Percentiles rank a stretch among this genome's conserved stretches.
phyloP scores from a whole-genome alignment of 2,329 filamentous ascomycete species.

The Ophiostoma ips region DNA sequence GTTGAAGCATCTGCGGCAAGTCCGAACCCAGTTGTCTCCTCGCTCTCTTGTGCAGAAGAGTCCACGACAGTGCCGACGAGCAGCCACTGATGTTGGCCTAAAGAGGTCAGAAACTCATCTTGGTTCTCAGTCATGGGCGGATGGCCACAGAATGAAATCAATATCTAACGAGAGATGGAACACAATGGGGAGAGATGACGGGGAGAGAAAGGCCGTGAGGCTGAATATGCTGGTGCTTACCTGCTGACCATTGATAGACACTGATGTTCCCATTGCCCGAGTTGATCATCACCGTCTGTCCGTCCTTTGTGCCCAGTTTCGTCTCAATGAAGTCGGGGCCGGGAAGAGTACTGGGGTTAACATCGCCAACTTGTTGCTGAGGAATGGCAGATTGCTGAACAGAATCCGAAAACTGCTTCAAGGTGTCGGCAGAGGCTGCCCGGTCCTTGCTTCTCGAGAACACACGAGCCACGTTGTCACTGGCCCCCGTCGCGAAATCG shows the following conservation, averaged over 20 bases:
- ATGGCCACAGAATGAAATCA: too few relatives aligned
- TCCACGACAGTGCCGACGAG: conserved; percentile 92
- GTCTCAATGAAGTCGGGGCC: conserved; percentile 73
- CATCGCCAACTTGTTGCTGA: conserved; percentile 58
- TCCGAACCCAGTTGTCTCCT: conserved; percentile 52
- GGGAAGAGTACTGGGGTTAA: conserved; percentile 87
- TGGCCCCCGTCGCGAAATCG: conserved; percentile 87
- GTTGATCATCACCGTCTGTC: conserved; percentile 84
- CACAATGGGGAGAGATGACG: too few relatives aligned
- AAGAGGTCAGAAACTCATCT: background rate
- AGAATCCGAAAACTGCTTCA: conserved; percentile 66
- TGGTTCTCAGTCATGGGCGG: too few relatives aligned
- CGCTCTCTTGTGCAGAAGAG: conserved; percentile 7
- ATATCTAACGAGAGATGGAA: too few relatives aligned
- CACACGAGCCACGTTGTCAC: conserved; percentile 71
- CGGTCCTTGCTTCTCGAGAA: conserved; percentile 64
- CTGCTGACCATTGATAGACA: conserved; percentile 70
- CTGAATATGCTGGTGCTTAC: conserved; percentile 20
- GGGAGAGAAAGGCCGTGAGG: too few relatives aligned
- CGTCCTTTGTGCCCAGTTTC: conserved; percentile 85
- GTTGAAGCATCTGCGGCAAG: conserved; percentile 63
- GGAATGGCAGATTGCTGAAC: conserved; percentile 77
- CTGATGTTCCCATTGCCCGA: conserved; percentile 70
- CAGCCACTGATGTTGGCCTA: conserved; percentile 58
- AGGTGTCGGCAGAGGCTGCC: conserved; percentile 51